Evolutionary conservation across 352 stramenopile genomes (phyloP), one percentile per base, ranked within the genome.

Genomic region (Globisporangium radiosum): DNA sequence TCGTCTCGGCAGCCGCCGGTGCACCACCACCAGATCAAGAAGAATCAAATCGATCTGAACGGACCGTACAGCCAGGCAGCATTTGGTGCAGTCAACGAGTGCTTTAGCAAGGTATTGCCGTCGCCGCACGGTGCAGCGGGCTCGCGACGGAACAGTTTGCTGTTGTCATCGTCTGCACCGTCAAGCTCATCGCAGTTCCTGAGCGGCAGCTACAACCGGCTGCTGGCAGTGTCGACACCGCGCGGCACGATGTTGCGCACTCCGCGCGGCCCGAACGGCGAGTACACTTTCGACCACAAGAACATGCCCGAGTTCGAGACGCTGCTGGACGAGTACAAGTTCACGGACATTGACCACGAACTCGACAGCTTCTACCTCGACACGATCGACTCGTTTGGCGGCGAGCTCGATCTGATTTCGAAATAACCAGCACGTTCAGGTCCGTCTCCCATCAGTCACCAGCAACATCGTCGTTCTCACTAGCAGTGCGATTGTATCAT

Each of bases 301-400:
- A 72, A 74, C 45, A 60, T 72, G 47, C 71, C 75, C 8, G 82
- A 92, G 68, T 90, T 90, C 58, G 80, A 90, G 57, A 85, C 71
- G 40, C 69, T 89, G 43, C 69, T 83, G 47, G 78, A 88, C 47
- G 80, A 90, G 68, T 88, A 89, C 71, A 81, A 88, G 62, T 77
- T 90, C 54, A 85, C 77, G 7, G 81, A 91, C 70, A 88, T 90
- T 64, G 80, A 88, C 57, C 78, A 88, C 64, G 82, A 92, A 68
- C 75, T 92, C 52, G 78, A 90, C 62, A 90, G 65, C 48, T 92
- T 92, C 56, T 92, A 92, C 66, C 55, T 89, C 45, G 75, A 90
- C 57, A 79, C 76, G 39, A 87, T 88, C 57, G 78, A 84, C 43
- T 75, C 72, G 11, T 78, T 89, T 15, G 68, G 71, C 14, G 76